Base-by-base conservation (phyloP, 495 filamentous ascomycete species). In the Xylaria cubensis region DNA sequence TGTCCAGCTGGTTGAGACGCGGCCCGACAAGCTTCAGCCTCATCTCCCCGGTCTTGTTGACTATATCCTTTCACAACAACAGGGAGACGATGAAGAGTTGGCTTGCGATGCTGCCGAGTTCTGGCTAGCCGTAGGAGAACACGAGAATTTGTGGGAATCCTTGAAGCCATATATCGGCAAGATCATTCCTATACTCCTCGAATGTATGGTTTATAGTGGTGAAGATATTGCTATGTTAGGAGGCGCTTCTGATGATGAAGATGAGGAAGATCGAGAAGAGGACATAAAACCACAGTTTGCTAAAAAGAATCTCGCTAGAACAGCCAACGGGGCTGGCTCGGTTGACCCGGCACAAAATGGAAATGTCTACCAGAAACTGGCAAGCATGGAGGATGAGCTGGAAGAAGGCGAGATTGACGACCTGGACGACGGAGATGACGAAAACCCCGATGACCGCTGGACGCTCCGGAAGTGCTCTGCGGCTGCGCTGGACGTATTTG, bases 401-500 rank as follows among this genome's bases (percentile, higher is more conserved):
- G 94, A 94, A 73, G 96, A 98, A 72, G 96, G 94, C 32, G 95
- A 98, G 80, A 90, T 97, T 64, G 92, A 93, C 32, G 89, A 90
- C 26, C 91, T 94, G 59, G 93, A 93, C 26, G 92, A 93, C 56
- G 91, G 88, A 6, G 89, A 88, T 50, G 88, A 89, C 70, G 91
- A 88, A 56, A 93, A 95, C 70, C 92, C 94, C 2, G 97, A 98
- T 78, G 96, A 96, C 75, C 90, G 92, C 74, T 99, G 96, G 96
- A 98, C 95, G 62, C 84, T 99, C 64, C 88, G 96, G 66, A 99
- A 99, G 81, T 99, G 97, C 83, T 99, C 96, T 42, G 96, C 97
- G 21, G 97, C 96, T 32, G 95, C 97, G 29, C 83, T 99, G 36
- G 97, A 99, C 80, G 93, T 98, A 4, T 93, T 99, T 65, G 93